Conservation (phyloP, 202 grass and related monocot genomes). For the Cymbopogon flexuosus region DNA sequence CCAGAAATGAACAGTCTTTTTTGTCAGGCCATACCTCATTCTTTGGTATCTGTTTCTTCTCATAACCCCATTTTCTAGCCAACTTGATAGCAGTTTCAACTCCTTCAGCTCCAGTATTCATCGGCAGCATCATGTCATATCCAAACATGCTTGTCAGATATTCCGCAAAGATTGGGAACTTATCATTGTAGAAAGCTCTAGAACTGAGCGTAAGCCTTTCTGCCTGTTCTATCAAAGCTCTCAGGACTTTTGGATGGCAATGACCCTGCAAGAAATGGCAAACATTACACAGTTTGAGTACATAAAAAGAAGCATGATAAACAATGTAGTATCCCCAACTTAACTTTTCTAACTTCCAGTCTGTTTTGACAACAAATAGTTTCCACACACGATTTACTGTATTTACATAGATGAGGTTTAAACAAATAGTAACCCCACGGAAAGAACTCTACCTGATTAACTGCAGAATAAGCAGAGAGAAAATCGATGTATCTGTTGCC, state of each 20-base stretch:
- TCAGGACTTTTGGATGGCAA: conserved; percentile 84
- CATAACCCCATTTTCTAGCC: conserved; percentile 93
- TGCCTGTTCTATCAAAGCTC: conserved; percentile 76
- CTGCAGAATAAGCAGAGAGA: conserved; percentile 93
- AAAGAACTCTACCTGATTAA: conserved; percentile 66
- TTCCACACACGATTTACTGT: background rate
- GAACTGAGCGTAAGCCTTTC: conserved; percentile 89
- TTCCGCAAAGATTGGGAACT: conserved; percentile 77
- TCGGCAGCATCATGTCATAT: conserved; percentile 94
- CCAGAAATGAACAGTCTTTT: background rate
- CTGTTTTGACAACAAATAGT: background rate
- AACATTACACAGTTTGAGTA: background rate
- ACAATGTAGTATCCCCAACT: background rate
- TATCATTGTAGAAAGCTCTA: conserved; percentile 95
- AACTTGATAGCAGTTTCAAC: conserved; percentile 92
- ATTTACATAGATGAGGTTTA: background rate
- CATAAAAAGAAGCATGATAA: background rate
- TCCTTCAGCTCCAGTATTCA: conserved; percentile 98
- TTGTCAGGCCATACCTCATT: conserved; percentile 50
- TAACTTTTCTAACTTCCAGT: background rate
- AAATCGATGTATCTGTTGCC: conserved; percentile 96
- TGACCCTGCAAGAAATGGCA: conserved; percentile 52
- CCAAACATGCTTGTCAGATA: conserved; percentile 78
- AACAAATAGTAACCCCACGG: background rate
- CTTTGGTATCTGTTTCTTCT: conserved; percentile 86